Evolutionary conservation across 2,329 filamentous ascomycete species (phyloP).

Genomic region (Didymella segeticola): DNA sequence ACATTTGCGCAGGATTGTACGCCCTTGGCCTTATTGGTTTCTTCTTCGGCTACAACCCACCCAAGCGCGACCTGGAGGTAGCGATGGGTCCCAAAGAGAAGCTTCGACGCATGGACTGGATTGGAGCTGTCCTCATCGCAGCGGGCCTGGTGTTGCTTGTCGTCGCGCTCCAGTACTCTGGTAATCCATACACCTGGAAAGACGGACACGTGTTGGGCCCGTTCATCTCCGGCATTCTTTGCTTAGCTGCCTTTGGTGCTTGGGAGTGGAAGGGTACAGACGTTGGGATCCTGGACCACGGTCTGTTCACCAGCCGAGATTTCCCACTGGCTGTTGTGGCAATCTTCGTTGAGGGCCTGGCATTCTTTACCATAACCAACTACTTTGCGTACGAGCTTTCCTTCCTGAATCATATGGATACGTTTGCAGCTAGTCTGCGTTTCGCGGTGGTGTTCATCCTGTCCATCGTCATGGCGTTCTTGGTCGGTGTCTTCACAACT

Average conservation of each 20-base stretch:
- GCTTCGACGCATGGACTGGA: not conserved
- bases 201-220: not conserved
- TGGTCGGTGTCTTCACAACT: not conserved
- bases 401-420: not conserved
- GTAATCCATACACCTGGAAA: not conserved
- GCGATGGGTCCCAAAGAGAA: not conserved
- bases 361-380: not conserved
- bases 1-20: not conserved
- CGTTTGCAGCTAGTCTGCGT: not conserved
- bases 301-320: not conserved
- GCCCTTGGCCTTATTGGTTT: not conserved
- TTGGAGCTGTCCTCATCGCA: not conserved
- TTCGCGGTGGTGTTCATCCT: not conserved
- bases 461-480: not conserved
- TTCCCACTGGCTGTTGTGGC: not conserved
- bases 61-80: not conserved
- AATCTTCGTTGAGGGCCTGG: not conserved
- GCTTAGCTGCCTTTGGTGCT: not conserved
- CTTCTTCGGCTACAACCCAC: slow-evolving; percentile 1
- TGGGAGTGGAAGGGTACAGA: not conserved
- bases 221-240: not conserved
- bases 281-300: not conserved
- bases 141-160: not conserved
- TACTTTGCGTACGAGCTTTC: not conserved
- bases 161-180: not conserved